Base-by-base conservation (phyloP, 345 rosid genomes). In the Passiflora organensis region DNA sequence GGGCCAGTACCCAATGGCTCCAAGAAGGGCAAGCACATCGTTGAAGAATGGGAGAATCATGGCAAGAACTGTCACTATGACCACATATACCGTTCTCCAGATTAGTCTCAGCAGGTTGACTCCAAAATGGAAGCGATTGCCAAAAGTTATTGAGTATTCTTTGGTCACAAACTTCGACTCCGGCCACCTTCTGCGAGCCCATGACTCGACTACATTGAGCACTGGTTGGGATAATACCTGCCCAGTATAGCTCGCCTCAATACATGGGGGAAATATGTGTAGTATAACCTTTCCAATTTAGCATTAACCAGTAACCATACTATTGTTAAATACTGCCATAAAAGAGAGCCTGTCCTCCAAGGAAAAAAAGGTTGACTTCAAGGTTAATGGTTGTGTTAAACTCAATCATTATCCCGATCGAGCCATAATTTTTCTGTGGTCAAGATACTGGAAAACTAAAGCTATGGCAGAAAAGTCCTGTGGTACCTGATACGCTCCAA, bases 21-120 rank as follows among this genome's bases (percentile, higher is more conserved):
- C 69, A 1, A 66, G 59, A 4, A 66, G 54, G 0, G 69, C 68
- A 5, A 72, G 72, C 8, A 72, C 23, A 51, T 62, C 69, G 28
- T 72, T 62, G 55, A 66, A 72, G 60, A 72, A 66, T 3, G 66
- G 76, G 1, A 72, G 6, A 13, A 46, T 62, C 72, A 58, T 62
- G 37, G 76, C 70, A 34, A 72, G 6, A 11, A 62, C 28, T 6
- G 69, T 66, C 21, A 51, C 51, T 13, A 43, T 22, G 37, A 32
- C 23, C 32, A 66, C 72, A 25, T 51, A 62, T 10, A 11, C 10
- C 23, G 66, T 60, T 55, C 76, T 62, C 65, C 68, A 62, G 5
- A 34, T 63, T 16, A 72, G 13, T 50, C 69, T 66, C 14, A 66
- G 42, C 14, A 53, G 13, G 47, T 67, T 53, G 3, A 66, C 13